phyloP scores from a whole-genome alignment of 345 rosid genomes.

The Zanthoxylum bungeanum region DNA sequence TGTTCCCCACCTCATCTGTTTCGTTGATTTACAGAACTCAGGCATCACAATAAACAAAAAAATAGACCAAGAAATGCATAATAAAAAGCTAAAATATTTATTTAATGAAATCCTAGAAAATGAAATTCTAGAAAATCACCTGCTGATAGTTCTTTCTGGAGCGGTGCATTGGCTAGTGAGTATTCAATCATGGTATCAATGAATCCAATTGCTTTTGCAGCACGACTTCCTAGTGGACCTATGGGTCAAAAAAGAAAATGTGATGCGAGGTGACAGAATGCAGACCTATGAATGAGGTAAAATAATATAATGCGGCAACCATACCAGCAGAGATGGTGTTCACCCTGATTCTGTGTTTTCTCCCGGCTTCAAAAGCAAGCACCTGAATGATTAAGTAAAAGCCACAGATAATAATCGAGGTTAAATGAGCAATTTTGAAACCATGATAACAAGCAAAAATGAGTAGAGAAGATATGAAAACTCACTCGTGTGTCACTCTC shows the following conservation, averaged over 20 bases:
- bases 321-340: conserved; percentile 74
- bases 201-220: conserved; percentile 79
- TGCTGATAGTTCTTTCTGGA: conserved; percentile 83
- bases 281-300: not conserved
- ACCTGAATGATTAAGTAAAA: conserved; percentile 38
- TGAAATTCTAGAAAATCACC: conserved; percentile 45
- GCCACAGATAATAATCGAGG: not conserved
- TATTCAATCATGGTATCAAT: conserved; percentile 86
- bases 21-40: conserved; percentile 1
- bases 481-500: conserved; percentile 90
- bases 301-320: not conserved
- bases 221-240: conserved; percentile 76
- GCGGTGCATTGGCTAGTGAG: conserved; percentile 74
- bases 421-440: not conserved
- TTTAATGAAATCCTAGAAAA: too few relatives aligned
- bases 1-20: conserved; percentile 92
- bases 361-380: conserved; percentile 76
- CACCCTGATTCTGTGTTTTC: conserved; percentile 64
- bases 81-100: too few relatives aligned
- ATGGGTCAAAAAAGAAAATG: not conserved
- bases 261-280: not conserved
- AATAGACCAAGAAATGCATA: not conserved
- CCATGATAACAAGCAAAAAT: not conserved
- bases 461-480: conserved; percentile 2
- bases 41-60: not conserved